Percentiles rank a stretch among this genome's conserved stretches.
Conservation (phyloP, 495 filamentous ascomycete species). For the Chaetomium cochliodes region DNA sequence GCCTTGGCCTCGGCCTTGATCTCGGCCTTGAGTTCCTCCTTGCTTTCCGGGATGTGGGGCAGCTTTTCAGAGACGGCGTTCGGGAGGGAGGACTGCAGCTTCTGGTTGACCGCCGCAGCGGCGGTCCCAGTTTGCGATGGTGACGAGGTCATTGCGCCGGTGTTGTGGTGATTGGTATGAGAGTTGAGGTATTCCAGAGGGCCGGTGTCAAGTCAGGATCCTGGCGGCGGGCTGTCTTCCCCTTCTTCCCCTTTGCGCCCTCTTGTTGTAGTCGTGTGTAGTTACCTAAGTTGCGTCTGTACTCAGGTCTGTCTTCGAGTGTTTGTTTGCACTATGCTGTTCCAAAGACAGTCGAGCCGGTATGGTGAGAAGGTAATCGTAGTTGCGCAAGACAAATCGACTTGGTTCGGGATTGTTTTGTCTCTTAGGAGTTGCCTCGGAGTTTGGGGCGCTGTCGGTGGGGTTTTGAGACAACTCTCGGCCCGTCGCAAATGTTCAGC, state of each 20-base stretch:
- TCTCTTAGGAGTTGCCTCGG: background rate
- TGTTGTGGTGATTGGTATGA: background rate
- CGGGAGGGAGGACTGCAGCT: conserved; percentile 38
- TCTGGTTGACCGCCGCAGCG: conserved; percentile 6
- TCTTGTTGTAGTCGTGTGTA: background rate
- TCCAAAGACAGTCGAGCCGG: background rate
- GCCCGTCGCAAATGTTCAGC: conserved; percentile 22
- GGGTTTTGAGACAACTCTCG: conserved; percentile 14
- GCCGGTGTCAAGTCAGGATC: no score
- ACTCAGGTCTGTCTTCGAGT: background rate
- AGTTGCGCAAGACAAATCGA: background rate
- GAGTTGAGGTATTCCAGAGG: background rate
- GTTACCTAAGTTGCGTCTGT: background rate
- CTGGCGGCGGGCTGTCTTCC: no score
- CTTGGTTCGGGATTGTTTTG: background rate
- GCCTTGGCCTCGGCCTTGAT: conserved; percentile 48
- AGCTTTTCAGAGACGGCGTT: conserved; percentile 43
- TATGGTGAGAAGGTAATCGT: background rate
- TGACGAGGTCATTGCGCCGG: conserved; percentile 1
- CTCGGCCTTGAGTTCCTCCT: conserved; percentile 53
- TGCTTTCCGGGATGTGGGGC: conserved; percentile 53
- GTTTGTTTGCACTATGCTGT: background rate
- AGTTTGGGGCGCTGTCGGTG: background rate
- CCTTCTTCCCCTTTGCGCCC: background rate
- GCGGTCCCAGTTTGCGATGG: background rate